Conservation (phyloP, 2,329 filamentous ascomycete species). For the Fusarium nematophilum region DNA sequence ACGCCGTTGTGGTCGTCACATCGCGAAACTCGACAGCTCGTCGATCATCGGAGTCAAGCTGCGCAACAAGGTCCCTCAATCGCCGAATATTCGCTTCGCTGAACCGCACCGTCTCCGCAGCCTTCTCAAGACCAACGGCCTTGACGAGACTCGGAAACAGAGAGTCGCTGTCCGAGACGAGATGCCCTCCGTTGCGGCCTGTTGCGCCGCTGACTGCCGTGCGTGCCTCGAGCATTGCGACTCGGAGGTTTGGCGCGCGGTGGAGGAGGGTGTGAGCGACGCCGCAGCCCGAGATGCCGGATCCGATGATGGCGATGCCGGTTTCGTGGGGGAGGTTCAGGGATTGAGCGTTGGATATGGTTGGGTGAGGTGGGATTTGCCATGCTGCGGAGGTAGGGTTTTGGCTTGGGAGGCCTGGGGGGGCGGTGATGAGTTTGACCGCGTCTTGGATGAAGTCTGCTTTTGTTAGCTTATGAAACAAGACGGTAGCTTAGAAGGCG, state of each 20-base stretch:
- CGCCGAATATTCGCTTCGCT: conserved; percentile 41
- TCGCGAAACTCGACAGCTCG: conserved; percentile 22
- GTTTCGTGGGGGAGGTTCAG: conserved; percentile 17
- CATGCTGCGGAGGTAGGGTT: conserved; percentile 21
- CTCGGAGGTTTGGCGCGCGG: conserved; percentile 9
- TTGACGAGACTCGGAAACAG: conserved; percentile 49
- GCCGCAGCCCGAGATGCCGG: conserved; percentile 44
- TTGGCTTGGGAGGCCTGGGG: conserved; percentile 13
- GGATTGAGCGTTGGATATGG: conserved; percentile 38
- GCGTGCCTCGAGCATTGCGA: conserved; percentile 45
- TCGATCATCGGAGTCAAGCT: conserved; percentile 7
- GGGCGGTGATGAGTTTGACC: conserved; percentile 13
- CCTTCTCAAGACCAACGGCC: conserved; percentile 48
- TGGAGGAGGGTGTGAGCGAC: conserved; percentile 41
- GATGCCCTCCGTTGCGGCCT: conserved; percentile 46
- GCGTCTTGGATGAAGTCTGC: conserved; percentile 21
- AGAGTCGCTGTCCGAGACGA: conserved; percentile 50
- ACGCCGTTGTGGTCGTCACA: conserved; percentile 18
- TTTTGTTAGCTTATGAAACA: too few relatives aligned
- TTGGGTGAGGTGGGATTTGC: conserved; percentile 35
- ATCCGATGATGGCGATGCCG: conserved; percentile 45
- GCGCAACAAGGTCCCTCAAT: conserved; percentile 12
- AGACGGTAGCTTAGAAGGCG: too few relatives aligned
- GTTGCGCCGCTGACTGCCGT: conserved; percentile 45
- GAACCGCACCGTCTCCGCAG: conserved; percentile 56